Evolutionary conservation across 805 yeast genomes (phyloP), one percentile per base, ranked within the genome.

Genomic region (Saccharomyces mikatae): DNA sequence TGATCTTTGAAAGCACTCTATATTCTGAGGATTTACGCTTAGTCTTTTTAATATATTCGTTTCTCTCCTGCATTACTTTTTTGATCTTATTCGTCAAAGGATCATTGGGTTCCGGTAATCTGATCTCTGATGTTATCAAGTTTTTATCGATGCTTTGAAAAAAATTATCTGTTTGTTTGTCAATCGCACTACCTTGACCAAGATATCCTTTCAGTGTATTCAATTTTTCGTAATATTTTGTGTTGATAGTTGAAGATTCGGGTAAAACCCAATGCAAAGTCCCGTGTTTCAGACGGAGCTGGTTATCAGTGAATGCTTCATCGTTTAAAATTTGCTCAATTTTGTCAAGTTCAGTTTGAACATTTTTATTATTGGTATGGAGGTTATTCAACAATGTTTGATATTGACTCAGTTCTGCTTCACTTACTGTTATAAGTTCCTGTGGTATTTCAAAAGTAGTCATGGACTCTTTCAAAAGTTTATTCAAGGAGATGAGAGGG

Each of bases 101-200:
- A 54, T 74, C 70, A 9, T 69, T 51, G 11, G 58, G 61, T 17
- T 62, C 62, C 5, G 70, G 67, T n/a, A 62, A 55, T 21, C 66
- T 58, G 1, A 72, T 55, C 76, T 77, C 4, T 78, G 67, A 44
- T 66, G 60, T 54, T 17, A 68, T 70, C 24, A 89, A 60, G 9
- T 67, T 63, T 0, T 77, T 74, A 53, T 76, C 78, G 49, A 87
- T 73, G n/a, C 76, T 74, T 1, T 65, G 58, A 58, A 81, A 80
- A 49, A 79, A 78, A 2, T 69, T 65, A 5, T 67, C 60, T 0
- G 88, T 79, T 2, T 77, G 71, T 2, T 67, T 67, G 67, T 90
- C 96, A 8, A 94, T 87, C 3, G 71, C 63, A 29, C 71, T 68
- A 0, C 96, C 94, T 57, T 81, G 81, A 1, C 62, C 60, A 17